Evolutionary conservation across 805 yeast species (phyloP).

Genomic region (Candida endomychidarum): DNA sequence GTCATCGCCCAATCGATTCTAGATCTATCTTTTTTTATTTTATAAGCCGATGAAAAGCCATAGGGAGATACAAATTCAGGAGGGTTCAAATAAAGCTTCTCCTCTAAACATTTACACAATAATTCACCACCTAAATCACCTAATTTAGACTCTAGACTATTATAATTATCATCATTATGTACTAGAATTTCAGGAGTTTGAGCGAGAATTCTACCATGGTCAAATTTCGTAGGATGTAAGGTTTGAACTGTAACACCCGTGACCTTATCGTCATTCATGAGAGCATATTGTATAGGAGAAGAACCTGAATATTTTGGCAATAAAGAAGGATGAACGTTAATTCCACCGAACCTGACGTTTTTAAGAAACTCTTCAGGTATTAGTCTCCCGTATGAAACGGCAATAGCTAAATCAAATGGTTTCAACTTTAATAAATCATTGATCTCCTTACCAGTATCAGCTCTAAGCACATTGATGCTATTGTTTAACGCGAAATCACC

Average conservation of each 20-base stretch:
- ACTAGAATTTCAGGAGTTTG: slow-evolving; percentile 53
- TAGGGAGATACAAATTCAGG: slow-evolving; percentile 21
- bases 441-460: slow-evolving; percentile 49
- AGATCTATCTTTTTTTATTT: slow-evolving; percentile 44
- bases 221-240: slow-evolving; percentile 83
- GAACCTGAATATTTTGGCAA: slow-evolving; percentile 85
- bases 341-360: slow-evolving; percentile 57
- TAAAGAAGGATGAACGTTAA: slow-evolving; percentile 91
- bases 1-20: slow-evolving; percentile 48
- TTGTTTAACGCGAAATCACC: slow-evolving; percentile 36
- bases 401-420: slow-evolving; percentile 67
- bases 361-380: slow-evolving; percentile 65
- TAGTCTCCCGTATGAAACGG: slow-evolving; percentile 85
- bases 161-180: slow-evolving; percentile 41
- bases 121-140: slow-evolving; percentile 64
- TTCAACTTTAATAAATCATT: slow-evolving; percentile 18
- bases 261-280: slow-evolving; percentile 55
- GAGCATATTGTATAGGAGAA: slow-evolving; percentile 81
- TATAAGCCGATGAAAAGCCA: slow-evolving; percentile 56
- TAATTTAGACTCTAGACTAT: slow-evolving; percentile 48
- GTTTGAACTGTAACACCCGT: slow-evolving; percentile 93
- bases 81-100: slow-evolving; percentile 19
- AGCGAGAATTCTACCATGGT: slow-evolving; percentile 66
- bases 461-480: slow-evolving; percentile 44
- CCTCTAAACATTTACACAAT: slow-evolving; percentile 46